A percentile compares a stretch with the other conserved stretches of the same genome.
These are phyloP conservation scores for Porogramme epimiltina DNA, from an alignment of 1,284 basidiomycete species.

Conservation along the genomic window DNA sequence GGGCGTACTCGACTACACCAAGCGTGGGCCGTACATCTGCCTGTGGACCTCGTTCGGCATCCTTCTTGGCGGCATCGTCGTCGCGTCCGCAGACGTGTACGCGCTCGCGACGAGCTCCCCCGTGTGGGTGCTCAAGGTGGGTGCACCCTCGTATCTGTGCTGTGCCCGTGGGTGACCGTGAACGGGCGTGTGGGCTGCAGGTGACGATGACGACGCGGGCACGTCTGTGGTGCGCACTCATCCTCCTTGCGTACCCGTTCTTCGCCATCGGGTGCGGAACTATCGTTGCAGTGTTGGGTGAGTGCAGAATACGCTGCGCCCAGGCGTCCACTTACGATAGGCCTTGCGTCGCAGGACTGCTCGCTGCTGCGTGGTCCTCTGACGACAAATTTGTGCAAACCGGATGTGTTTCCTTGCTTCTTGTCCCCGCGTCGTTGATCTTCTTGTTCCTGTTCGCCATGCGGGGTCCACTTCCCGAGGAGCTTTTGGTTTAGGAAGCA, in stretches of 20 bases:
- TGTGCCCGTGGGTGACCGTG: too few relatives aligned
- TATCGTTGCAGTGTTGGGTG: too few relatives aligned
- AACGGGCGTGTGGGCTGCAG: not conserved
- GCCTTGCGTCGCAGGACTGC: too few relatives aligned
- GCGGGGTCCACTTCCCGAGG: too few relatives aligned
- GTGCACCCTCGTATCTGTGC: not conserved
- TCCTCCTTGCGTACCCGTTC: slow-evolving; percentile 12
- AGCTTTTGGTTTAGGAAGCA: too few relatives aligned
- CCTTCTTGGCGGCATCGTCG: slow-evolving; percentile 18
- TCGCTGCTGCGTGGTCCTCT: too few relatives aligned
- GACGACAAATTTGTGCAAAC: too few relatives aligned
- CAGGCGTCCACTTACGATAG: too few relatives aligned
- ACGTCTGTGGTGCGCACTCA: slow-evolving; percentile 7
- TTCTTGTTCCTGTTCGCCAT: too few relatives aligned
- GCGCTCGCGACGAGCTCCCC: slow-evolving; percentile 4
- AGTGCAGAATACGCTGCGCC: too few relatives aligned
- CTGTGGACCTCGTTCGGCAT: slow-evolving; percentile 17
- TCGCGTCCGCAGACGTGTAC: slow-evolving; percentile 19
- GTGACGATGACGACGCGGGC: slow-evolving; percentile 8
- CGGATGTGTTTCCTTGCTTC: too few relatives aligned
- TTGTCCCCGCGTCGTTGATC: too few relatives aligned
- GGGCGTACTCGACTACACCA: slow-evolving; percentile 13
- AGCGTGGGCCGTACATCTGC: slow-evolving; percentile 15
- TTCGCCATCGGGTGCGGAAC: slow-evolving; percentile 6
- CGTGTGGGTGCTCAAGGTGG: not conserved